phyloP scores from a whole-genome alignment of 2,329 filamentous ascomycete species.

The Fusarium irregulare region DNA sequence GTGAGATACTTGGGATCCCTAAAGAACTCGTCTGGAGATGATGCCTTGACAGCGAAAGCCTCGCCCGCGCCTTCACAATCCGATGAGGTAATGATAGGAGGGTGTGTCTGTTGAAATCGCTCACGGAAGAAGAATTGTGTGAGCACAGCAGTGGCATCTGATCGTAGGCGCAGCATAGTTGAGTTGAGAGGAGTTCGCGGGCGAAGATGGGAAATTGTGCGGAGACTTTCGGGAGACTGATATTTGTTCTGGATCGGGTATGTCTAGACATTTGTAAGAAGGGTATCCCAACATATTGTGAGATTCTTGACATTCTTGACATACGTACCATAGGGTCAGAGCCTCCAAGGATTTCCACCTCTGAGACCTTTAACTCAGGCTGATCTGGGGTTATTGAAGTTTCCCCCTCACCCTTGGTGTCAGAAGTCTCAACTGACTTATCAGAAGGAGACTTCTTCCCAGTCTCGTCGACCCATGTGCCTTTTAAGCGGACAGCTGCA shows the following conservation, averaged over 20 bases:
- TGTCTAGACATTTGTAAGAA: slow-evolving; percentile 64
- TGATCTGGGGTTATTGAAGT: slow-evolving; percentile 8
- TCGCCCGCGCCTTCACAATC: slow-evolving; percentile 98
- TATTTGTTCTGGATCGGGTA: slow-evolving; percentile 98
- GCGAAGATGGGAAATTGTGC: slow-evolving; percentile 88
- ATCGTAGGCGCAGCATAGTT: slow-evolving; percentile 83
- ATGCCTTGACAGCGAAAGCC: slow-evolving; percentile 79
- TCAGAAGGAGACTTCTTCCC: slow-evolving; percentile 5
- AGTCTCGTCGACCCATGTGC: slow-evolving; percentile 70
- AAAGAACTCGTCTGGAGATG: slow-evolving; percentile 72
- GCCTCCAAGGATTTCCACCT: slow-evolving; percentile 76
- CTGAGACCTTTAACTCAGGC: slow-evolving; percentile 77
- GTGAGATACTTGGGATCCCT: slow-evolving; percentile 91
- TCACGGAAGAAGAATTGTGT: slow-evolving; percentile 79
- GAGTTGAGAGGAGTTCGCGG: slow-evolving; percentile 84
- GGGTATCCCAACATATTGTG: neutral
- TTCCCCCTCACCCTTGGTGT: slow-evolving; percentile 1
- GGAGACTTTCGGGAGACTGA: slow-evolving; percentile 87
- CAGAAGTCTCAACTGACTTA: neutral
- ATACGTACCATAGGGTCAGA: slow-evolving; percentile 80
- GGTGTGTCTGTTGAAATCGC: slow-evolving; percentile 85
- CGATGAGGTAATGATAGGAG: slow-evolving; percentile 94
- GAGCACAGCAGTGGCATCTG: slow-evolving; percentile 78
- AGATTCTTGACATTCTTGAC: neutral
- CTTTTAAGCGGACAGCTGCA: slow-evolving; percentile 80